phyloP scores from a whole-genome alignment of 306 rosid genomes.

The Vachellia collinsii region DNA sequence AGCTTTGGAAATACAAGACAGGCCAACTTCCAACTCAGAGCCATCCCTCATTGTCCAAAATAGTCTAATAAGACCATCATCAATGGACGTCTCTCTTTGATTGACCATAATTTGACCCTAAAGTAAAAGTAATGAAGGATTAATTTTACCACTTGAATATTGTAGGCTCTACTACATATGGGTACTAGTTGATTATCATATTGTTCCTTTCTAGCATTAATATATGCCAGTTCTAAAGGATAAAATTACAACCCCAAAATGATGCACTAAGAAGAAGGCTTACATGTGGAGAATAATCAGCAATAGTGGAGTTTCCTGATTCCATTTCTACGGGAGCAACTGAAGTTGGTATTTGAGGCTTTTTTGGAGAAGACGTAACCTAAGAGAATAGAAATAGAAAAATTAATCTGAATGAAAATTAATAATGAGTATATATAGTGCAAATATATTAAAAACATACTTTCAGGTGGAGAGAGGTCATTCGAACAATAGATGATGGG shows the following conservation, averaged over 20 bases:
- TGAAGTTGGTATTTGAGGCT: neutral
- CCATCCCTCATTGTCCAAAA: neutral
- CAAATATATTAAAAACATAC: neutral
- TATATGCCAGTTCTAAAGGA: neutral
- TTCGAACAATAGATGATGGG: neutral
- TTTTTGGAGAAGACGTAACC: neutral
- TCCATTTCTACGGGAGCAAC: neutral
- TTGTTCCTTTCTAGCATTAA: neutral
- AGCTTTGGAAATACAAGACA: neutral
- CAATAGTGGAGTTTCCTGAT: neutral
- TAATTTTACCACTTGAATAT: too few species aligned
- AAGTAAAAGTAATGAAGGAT: neutral
- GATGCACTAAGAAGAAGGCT: neutral
- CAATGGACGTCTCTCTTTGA: neutral
- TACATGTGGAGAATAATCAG: neutral
- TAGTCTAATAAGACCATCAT: neutral
- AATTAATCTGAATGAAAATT: neutral
- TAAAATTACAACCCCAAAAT: neutral
- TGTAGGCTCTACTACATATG: neutral
- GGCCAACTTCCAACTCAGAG: neutral
- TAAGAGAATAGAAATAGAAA: neutral
- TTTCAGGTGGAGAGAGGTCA: neutral
- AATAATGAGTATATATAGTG: neutral
- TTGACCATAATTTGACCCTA: neutral
- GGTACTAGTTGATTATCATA: neutral